phyloP scores from a whole-genome alignment of 371 early-diverging fungal species.

The Rhizopus stolonifer region DNA sequence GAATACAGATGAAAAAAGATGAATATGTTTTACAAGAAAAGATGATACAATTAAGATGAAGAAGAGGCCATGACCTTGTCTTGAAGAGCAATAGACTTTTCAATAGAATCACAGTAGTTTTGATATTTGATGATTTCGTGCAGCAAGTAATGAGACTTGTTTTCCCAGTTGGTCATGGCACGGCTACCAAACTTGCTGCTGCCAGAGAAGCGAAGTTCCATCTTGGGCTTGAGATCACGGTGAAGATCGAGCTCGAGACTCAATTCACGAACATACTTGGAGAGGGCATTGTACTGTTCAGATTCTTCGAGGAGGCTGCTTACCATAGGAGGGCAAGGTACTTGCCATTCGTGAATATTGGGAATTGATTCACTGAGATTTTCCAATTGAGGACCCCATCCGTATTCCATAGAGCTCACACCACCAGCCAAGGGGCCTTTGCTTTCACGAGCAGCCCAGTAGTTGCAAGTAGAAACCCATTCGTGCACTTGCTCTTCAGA shows the following conservation, averaged over 20 bases:
- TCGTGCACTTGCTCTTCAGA: conserved; percentile 66
- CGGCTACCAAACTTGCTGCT: conserved; percentile 41
- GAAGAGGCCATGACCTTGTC: conserved; percentile 18
- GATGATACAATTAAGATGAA: neutral
- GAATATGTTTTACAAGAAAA: too few species aligned
- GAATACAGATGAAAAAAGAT: too few species aligned
- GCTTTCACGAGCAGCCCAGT: conserved; percentile 89
- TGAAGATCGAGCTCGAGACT: conserved; percentile 39
- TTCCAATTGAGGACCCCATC: conserved; percentile 74
- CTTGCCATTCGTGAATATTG: conserved; percentile 35
- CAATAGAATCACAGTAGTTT: conserved; percentile 79
- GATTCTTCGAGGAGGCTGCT: conserved; percentile 33
- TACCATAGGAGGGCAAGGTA: conserved; percentile 37
- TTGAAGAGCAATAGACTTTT: conserved; percentile 58
- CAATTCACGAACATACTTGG: conserved; percentile 30
- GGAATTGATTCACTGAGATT: neutral
- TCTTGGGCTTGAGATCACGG: conserved; percentile 42
- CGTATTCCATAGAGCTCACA: conserved; percentile 86
- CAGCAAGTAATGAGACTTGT: conserved; percentile 77
- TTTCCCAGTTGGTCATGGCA: conserved; percentile 85
- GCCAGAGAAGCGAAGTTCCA: conserved; percentile 40
- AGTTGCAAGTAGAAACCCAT: conserved; percentile 89
- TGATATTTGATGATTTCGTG: conserved; percentile 88
- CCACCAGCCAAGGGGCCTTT: conserved; percentile 86
- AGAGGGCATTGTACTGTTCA: conserved; percentile 33